Percentiles rank a stretch among this genome's conserved stretches.
These are phyloP conservation scores for Chlorella sorokiniana DNA, from an alignment of 139 green algal genomes.

Conservation along the genomic window DNA sequence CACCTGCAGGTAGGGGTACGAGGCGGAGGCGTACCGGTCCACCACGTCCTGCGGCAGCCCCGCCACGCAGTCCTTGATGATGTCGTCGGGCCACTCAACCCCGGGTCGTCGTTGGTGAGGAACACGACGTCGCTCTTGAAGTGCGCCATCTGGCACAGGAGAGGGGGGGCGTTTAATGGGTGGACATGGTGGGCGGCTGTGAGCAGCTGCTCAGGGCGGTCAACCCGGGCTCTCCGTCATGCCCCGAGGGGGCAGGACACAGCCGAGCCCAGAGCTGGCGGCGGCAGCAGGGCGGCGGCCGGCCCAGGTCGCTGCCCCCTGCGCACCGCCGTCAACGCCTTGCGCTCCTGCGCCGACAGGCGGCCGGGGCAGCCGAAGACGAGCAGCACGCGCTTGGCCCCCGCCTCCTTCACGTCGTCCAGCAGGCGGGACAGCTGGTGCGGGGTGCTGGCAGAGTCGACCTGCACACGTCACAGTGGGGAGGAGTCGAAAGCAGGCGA, in stretches of 20 bases:
- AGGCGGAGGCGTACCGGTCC: slow-evolving; percentile 7
- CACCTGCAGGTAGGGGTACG: slow-evolving; percentile 44
- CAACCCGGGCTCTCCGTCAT: no score
- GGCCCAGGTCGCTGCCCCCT: no score
- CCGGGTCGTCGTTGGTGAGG: slow-evolving; percentile 92
- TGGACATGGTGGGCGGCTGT: background rate
- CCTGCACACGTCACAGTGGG: no score
- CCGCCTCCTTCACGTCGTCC: slow-evolving; percentile 63
- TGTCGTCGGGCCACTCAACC: slow-evolving; percentile 66
- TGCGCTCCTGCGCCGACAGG: slow-evolving; percentile 55
- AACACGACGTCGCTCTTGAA: slow-evolving; percentile 89
- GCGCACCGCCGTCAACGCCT: slow-evolving; percentile 8
- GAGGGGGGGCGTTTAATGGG: background rate
- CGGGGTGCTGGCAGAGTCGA: slow-evolving; percentile 87
- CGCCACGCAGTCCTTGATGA: slow-evolving; percentile 78
- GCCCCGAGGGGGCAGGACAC: no score
- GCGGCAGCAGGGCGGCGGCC: no score
- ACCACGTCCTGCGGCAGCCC: slow-evolving; percentile 79
- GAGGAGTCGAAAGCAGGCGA: background rate
- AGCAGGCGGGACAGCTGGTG: slow-evolving; percentile 71
- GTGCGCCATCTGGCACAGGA: slow-evolving; percentile 39
- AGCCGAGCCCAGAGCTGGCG: no score
- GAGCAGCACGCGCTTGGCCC: slow-evolving; percentile 72
- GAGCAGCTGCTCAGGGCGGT: background rate
- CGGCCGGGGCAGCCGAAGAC: slow-evolving; percentile 88